Base-by-base conservation (phyloP, 2,329 filamentous ascomycete genomes). In the Penicillium sp. region DNA sequence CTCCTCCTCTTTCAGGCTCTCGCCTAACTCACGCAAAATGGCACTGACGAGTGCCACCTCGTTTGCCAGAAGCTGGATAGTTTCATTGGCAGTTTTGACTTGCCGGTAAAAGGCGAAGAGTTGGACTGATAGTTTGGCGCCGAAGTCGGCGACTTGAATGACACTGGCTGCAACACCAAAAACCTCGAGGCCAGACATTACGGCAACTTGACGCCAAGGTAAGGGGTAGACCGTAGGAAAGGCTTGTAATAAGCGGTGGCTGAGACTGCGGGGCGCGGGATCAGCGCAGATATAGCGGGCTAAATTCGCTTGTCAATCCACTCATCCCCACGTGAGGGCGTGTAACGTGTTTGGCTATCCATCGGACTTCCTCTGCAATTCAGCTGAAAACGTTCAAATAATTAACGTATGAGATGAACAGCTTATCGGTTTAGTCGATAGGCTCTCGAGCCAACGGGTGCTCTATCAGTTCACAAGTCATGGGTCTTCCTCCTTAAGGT, bases 61-160 rank as follows among this genome's bases (percentile, higher is more conserved):
- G 31, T 60, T 60, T 3, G 65, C 64, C 9, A 69, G 49, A 22
- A 46, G 28, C 37, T 58, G 52, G 14, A 59, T 49, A 18, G 48
- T 30, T 29, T 53, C 34, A 41, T 65, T 56, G 8, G 64, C 63
- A 36, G 52, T 52, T 34, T 61, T 62, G 37, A 65, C 56, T 19
- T 56, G 61, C 9, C 61, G 57, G 25, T 53, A 54, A 53, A 68
- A 68, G 25, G 63, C 59, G 52, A 58, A 69, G 12, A 69, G 53
- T 22, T 60, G 61, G 35, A 67, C 51, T 2, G 62, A 60, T 19
- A 68, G 49, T 18, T 50, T 58, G 10, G 59, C 50, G 11, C 61
- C 65, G 1, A 65, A 41, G 11, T 67, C 65, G 14, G 67, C 65
- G 22, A 67, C 55, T 43, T 69, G 64, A 16, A 67, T 46, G 12